Evolutionary conservation across 1,284 basidiomycete genomes (phyloP).

Genomic region (Cryptococcus sp.): DNA sequence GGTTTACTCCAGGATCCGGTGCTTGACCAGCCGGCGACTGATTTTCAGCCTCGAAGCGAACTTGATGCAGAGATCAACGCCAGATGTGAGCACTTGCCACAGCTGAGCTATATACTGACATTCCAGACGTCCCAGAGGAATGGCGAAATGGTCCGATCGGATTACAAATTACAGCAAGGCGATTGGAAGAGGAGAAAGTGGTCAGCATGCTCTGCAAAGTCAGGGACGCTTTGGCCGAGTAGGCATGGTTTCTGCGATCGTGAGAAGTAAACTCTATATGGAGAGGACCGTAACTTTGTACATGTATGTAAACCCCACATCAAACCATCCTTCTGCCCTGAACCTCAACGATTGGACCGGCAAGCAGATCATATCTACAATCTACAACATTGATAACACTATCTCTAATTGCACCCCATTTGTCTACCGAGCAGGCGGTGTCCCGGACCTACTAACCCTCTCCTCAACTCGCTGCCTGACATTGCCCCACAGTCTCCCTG

Average conservation of each 20-base stretch:
- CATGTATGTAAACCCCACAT: too few relatives aligned
- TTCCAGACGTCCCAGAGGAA: not conserved
- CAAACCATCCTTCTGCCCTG: too few relatives aligned
- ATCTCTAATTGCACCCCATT: too few relatives aligned
- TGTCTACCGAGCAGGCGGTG: constrained; percentile 22
- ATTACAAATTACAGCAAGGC: not conserved
- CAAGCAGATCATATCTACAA: too few relatives aligned
- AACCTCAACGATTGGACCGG: too few relatives aligned
- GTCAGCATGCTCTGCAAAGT: not conserved
- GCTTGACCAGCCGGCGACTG: not conserved
- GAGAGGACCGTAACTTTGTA: too few relatives aligned
- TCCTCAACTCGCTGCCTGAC: constrained; percentile 87
- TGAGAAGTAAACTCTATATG: too few relatives aligned
- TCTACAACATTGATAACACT: too few relatives aligned
- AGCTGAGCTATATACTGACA: not conserved
- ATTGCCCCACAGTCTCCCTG: constrained; percentile 77
- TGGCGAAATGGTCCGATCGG: not conserved
- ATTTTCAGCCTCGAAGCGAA: not conserved
- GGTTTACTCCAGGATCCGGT: not conserved
- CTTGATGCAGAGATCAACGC: not conserved
- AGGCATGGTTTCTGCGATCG: too few relatives aligned
- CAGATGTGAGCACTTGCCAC: not conserved
- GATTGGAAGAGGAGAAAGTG: not conserved
- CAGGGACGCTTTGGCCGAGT: too few relatives aligned
- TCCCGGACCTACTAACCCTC: constrained; percentile 61